Conservation (phyloP, 331 rosid species). For the Rosa hybrid region DNA sequence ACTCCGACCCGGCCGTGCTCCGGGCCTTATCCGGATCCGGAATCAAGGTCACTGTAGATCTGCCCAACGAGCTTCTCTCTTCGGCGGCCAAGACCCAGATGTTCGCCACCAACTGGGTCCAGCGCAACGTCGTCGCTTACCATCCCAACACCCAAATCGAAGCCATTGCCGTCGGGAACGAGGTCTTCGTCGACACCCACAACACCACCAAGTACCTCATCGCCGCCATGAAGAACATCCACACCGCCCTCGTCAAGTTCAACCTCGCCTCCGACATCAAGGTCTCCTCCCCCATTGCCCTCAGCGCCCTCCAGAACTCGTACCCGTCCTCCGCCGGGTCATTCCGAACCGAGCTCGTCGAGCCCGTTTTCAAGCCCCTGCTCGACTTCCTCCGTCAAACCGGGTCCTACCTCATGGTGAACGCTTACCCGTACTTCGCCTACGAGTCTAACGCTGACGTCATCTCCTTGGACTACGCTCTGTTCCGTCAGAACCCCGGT, state of each 20-base stretch:
- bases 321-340: conserved; percentile 94
- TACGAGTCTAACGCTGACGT: conserved; percentile 91
- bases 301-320: conserved; percentile 73
- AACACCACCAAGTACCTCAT: conserved; percentile 70
- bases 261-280: conserved; percentile 60
- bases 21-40: conserved; percentile 62
- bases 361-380: conserved; percentile 73
- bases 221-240: conserved; percentile 87
- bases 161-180: conserved; percentile 95
- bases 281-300: conserved; percentile 89
- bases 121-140: conserved; percentile 66
- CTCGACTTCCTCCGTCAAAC: conserved; percentile 74
- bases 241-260: conserved; percentile 56
- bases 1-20: conserved; percentile 87
- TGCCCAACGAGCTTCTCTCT: conserved; percentile 75
- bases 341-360: conserved; percentile 67
- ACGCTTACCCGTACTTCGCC: conserved; percentile 91
- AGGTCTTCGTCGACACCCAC: conserved; percentile 80
- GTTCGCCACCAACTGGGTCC: conserved; percentile 74
- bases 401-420: conserved; percentile 85
- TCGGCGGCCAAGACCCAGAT: conserved; percentile 58
- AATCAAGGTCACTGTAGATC: conserved; percentile 83
- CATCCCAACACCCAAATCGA: conserved; percentile 78
- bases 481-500: conserved; percentile 79
- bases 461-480: conserved; percentile 76